Evolutionary conservation across 768 basidiomycete genomes (phyloP).

Genomic region (Kwoniella heveanensis): DNA sequence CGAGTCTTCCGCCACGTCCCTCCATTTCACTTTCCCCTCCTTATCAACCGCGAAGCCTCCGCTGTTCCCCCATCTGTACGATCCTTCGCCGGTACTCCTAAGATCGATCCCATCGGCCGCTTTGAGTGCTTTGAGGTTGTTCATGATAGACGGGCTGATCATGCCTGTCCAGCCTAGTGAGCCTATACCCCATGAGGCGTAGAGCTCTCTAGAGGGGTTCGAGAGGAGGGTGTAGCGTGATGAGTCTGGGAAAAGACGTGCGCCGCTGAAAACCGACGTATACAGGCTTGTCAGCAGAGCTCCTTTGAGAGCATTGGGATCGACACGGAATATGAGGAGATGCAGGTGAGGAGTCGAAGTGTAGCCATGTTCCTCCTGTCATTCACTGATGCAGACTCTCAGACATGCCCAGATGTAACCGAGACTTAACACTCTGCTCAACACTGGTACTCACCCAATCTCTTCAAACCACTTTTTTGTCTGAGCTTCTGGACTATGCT

Average conservation of each 20-base stretch:
- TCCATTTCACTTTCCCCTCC: constrained; percentile 8
- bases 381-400: too few species aligned
- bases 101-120: constrained; percentile 8
- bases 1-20: constrained; percentile 8
- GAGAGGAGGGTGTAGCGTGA: constrained; percentile 4
- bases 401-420: too few species aligned
- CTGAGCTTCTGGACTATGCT: constrained; percentile 11
- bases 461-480: constrained; percentile 12
- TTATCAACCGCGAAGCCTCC: constrained; percentile 13
- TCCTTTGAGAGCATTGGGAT: too few species aligned
- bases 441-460: constrained; percentile 20
- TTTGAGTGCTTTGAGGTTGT: constrained; percentile 7
- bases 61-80: constrained; percentile 17
- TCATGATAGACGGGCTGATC: constrained; percentile 2
- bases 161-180: constrained; percentile 12
- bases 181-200: constrained; percentile 20
- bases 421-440: too few species aligned
- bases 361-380: too few species aligned
- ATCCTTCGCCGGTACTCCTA: constrained; percentile 1
- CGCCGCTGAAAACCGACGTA: neutral
- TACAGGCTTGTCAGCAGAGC: too few species aligned
- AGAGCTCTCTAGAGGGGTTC: constrained; percentile 5
- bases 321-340: too few species aligned
- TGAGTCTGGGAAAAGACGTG: constrained; percentile 2
- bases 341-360: too few species aligned